These are phyloP conservation scores for Westerdykella ornata DNA, from an alignment of 2,329 filamentous ascomycete genomes.

Conservation along the genomic window DNA sequence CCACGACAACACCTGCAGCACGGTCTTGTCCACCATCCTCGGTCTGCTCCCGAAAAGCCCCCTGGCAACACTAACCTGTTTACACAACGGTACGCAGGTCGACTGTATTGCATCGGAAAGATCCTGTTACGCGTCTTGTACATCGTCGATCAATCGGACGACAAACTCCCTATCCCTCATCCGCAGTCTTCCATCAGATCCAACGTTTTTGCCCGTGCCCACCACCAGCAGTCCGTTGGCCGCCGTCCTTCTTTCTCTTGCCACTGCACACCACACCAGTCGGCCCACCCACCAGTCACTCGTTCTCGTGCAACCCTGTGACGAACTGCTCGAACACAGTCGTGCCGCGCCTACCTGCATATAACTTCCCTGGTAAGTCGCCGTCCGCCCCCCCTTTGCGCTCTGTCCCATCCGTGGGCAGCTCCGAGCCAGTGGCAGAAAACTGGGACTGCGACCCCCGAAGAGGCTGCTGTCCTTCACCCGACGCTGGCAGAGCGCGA, in stretches of 20 bases:
- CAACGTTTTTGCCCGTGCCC: slow-evolving; percentile 17
- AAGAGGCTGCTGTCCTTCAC: no score
- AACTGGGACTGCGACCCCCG: no score
- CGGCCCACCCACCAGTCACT: not conserved
- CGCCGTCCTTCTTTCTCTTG: not conserved
- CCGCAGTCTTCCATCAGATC: slow-evolving; percentile 5
- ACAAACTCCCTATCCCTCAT: slow-evolving; percentile 6
- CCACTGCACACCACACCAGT: not conserved
- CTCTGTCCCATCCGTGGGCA: not conserved
- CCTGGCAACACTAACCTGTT: no score
- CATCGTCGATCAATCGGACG: slow-evolving; percentile 10
- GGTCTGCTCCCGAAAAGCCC: no score
- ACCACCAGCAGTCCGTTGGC: slow-evolving; percentile 3
- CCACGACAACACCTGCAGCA: no score
- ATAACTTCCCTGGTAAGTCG: not conserved
- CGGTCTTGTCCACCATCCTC: no score
- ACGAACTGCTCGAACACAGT: not conserved
- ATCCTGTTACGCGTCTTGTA: no score
- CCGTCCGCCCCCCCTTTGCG: not conserved
- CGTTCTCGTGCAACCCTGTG: not conserved
- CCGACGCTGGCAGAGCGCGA: no score
- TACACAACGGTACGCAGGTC: no score
- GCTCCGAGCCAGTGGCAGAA: no score
- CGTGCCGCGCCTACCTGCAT: not conserved
- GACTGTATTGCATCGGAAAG: no score